Conservation (phyloP, 2,329 filamentous ascomycete species). For the Exserohilum turcica region DNA sequence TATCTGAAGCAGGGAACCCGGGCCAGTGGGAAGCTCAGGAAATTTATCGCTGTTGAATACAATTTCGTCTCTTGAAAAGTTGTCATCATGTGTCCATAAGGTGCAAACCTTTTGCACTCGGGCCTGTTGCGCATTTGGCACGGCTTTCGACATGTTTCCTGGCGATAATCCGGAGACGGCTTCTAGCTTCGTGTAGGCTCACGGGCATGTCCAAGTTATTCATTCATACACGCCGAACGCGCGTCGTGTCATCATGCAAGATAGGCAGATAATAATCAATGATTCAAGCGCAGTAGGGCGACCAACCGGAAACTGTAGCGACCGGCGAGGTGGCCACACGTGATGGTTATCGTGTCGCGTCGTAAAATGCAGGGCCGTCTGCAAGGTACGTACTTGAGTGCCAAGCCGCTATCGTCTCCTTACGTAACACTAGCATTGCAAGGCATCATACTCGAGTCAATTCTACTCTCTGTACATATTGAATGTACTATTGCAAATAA, state of each 20-base stretch:
- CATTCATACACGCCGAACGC: slow-evolving; percentile 1
- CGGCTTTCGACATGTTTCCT: slow-evolving; percentile 39
- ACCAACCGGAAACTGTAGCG: neutral
- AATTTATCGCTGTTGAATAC: slow-evolving; percentile 77
- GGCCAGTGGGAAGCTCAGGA: slow-evolving; percentile 64
- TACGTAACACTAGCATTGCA: neutral
- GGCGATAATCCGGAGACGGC: neutral
- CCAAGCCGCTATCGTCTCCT: slow-evolving; percentile 8
- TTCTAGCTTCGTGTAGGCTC: slow-evolving; percentile 4
- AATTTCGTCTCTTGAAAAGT: slow-evolving; percentile 77
- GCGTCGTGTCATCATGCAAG: slow-evolving; percentile 2
- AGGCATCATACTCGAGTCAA: no score
- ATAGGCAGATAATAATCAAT: neutral
- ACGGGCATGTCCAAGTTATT: slow-evolving; percentile 6
- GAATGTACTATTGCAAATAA: no score
- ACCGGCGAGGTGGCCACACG: neutral
- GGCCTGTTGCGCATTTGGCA: slow-evolving; percentile 27
- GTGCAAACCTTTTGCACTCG: slow-evolving; percentile 53
- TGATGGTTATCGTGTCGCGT: slow-evolving; percentile 3
- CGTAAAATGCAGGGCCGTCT: neutral
- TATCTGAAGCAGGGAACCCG: slow-evolving; percentile 75
- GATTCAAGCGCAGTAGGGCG: neutral
- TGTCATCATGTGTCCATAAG: slow-evolving; percentile 70
- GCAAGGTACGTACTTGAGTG: slow-evolving; percentile 5
- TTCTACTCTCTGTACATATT: no score